A percentile compares a stretch with the other conserved stretches of the same genome.
Conservation (phyloP, 2,329 filamentous ascomycete genomes). For the Talaromyces sp. region DNA sequence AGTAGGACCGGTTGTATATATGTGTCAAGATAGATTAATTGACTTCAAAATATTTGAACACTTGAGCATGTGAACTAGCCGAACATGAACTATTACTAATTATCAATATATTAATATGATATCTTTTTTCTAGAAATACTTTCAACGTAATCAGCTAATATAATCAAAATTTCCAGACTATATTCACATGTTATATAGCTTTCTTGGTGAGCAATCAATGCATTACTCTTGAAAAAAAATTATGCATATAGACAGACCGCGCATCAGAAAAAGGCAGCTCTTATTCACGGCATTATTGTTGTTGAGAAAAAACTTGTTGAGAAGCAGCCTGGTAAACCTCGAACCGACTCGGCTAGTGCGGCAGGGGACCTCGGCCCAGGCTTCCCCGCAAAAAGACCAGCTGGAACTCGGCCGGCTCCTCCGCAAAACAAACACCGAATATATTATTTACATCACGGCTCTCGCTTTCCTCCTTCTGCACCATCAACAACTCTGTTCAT, state of each 20-base stretch:
- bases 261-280: neutral
- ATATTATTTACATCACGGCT: neutral
- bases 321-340: neutral
- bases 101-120: no score
- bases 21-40: no score
- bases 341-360: neutral
- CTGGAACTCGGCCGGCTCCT: neutral
- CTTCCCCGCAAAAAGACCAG: slow-evolving; percentile 9
- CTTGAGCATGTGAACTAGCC: no score
- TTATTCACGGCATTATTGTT: neutral
- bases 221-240: neutral
- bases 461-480: neutral
- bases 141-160: no score
- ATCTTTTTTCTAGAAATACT: neutral
- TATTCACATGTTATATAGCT: neutral
- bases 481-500: no score
- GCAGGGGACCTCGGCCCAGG: slow-evolving; percentile 4
- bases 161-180: neutral
- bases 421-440: neutral
- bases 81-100: no score
- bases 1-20: no score
- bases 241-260: neutral
- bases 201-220: no score
- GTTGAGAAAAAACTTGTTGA: neutral
- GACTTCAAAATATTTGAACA: no score